Percentiles rank a stretch among this genome's conserved stretches.
Evolutionary conservation across 2,329 filamentous ascomycete genomes (phyloP).

Genomic region (Fusarium sp.): DNA sequence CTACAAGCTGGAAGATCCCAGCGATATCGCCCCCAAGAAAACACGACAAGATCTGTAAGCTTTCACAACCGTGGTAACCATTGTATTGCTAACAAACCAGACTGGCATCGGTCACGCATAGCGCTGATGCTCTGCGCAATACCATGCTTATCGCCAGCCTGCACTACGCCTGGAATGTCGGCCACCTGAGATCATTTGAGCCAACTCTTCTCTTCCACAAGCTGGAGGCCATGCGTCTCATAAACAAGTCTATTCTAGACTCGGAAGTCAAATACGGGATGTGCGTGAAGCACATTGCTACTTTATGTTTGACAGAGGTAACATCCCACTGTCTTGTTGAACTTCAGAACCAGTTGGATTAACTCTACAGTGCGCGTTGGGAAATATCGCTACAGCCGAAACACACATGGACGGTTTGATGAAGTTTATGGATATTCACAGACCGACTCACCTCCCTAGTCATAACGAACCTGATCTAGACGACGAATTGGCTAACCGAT

Average conservation of each 20-base stretch:
- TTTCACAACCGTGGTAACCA: fast-evolving
- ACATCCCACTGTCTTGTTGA: fast-evolving
- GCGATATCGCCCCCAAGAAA: constrained; percentile 10
- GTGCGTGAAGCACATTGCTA: constrained; percentile 37
- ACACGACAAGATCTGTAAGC: constrained; percentile 13
- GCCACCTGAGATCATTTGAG: constrained; percentile 29
- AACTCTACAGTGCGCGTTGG: constrained; percentile 29
- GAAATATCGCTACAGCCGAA: constrained; percentile 30
- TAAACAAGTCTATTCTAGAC: constrained; percentile 25
- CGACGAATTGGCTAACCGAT: constrained; percentile 37
- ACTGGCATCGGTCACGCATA: constrained; percentile 15
- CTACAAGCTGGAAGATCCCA: constrained; percentile 6
- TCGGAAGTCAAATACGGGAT: neutral
- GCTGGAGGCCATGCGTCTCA: constrained; percentile 30
- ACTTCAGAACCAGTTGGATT: fast-evolving
- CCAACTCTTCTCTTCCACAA: constrained; percentile 41
- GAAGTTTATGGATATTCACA: constrained; percentile 40
- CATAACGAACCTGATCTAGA: constrained; percentile 9
- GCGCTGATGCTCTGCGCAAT: constrained; percentile 31
- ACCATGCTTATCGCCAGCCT: constrained; percentile 40
- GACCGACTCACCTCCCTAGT: neutral
- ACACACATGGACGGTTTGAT: constrained; percentile 38
- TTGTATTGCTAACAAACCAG: neutral
- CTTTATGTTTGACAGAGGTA: constrained; percentile 39
- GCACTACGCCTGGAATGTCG: constrained; percentile 39